phyloP scores from a whole-genome alignment of 2,329 filamentous ascomycete genomes.

The Onygenales sp. region DNA sequence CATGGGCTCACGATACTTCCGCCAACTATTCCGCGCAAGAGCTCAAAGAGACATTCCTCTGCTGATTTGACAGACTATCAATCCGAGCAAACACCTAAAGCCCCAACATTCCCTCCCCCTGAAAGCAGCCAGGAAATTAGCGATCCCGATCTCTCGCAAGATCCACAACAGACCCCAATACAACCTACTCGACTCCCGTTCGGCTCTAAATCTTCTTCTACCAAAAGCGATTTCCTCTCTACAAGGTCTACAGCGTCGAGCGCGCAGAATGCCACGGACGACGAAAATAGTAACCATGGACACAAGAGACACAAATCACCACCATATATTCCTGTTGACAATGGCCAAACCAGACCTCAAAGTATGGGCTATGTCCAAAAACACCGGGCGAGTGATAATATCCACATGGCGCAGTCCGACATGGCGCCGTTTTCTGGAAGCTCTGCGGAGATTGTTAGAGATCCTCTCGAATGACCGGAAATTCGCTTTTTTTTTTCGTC shows the following conservation, averaged over 20 bases:
- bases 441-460: conserved; percentile 35
- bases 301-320: conserved; percentile 8
- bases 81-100: conserved; percentile 7
- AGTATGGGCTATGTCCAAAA: conserved; percentile 43
- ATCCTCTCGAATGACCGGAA: conserved; percentile 10
- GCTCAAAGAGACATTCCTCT: conserved; percentile 48
- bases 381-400: conserved; percentile 39
- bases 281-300: conserved; percentile 11
- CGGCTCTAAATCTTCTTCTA: conserved; percentile 26
- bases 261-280: conserved; percentile 19
- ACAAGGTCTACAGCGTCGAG: conserved; percentile 31
- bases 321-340: conserved; percentile 11
- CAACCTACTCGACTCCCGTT: conserved; percentile 34
- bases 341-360: conserved; percentile 30
- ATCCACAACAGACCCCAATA: neutral
- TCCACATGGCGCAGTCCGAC: conserved; percentile 33
- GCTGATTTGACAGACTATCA: conserved; percentile 11
- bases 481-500: conserved; percentile 3
- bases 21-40: conserved; percentile 60
- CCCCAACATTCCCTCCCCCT: conserved; percentile 13
- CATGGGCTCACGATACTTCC: conserved; percentile 30
- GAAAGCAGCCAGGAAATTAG: conserved; percentile 9
- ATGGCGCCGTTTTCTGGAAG: conserved; percentile 31
- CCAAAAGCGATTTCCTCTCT: conserved; percentile 26
- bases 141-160: conserved; percentile 10